Conservation (phyloP, 345 rosid species). For the Garcia nutans region DNA sequence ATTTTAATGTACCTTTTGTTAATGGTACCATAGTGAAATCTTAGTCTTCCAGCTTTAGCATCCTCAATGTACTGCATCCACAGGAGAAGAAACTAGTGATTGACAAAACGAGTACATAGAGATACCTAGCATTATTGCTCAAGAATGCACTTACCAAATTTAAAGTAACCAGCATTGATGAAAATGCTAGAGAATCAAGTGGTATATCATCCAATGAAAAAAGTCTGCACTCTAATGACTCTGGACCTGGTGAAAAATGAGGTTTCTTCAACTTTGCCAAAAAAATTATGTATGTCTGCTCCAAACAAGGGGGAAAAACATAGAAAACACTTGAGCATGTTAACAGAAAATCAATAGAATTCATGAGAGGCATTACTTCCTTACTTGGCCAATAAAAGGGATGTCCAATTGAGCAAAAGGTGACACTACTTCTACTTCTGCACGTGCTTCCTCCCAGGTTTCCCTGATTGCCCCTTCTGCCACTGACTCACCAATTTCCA, state of each 20-base stretch:
- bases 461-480: constrained; percentile 93
- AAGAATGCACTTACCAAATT: constrained; percentile 57
- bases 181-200: constrained; percentile 86
- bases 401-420: constrained; percentile 94
- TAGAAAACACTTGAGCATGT: constrained; percentile 9
- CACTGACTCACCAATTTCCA: constrained; percentile 97
- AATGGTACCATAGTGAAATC: constrained; percentile 87
- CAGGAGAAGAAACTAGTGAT: constrained; percentile 12
- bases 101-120: not conserved
- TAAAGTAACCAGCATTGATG: constrained; percentile 80
- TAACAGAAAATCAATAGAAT: constrained; percentile 11
- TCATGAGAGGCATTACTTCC: constrained; percentile 15
- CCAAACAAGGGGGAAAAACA: constrained; percentile 29
- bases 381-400: constrained; percentile 92
- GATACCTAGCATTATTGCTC: constrained; percentile 2
- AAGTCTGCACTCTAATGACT: constrained; percentile 83
- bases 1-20: constrained; percentile 60
- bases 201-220: constrained; percentile 81
- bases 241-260: constrained; percentile 84
- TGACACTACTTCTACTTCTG: constrained; percentile 81
- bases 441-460: constrained; percentile 96
- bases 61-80: constrained; percentile 80
- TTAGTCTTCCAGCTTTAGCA: constrained; percentile 54
- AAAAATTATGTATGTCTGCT: constrained; percentile 91
- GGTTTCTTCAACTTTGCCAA: constrained; percentile 81